Conservation (phyloP, 768 basidiomycete genomes). For the Hirschioporus abietinus region DNA sequence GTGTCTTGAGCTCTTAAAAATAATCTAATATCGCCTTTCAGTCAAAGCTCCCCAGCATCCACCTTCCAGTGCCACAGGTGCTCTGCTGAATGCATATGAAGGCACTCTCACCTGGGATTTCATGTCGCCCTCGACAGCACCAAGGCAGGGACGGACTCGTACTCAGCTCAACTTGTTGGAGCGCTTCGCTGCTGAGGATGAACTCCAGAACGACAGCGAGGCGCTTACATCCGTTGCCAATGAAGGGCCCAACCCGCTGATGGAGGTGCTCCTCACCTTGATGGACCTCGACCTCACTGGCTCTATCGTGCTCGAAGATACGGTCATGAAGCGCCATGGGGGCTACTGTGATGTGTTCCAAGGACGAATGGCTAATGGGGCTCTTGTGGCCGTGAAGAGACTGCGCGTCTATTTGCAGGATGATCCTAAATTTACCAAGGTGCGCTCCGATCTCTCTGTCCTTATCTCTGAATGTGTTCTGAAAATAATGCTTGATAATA, state of each 20-base stretch:
- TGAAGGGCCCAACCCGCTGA: background rate
- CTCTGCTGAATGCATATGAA: background rate
- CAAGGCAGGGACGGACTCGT: background rate
- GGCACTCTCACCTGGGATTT: background rate
- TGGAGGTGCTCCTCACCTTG: background rate
- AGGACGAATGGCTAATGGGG: background rate
- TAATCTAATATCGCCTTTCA: background rate
- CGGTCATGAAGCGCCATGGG: background rate
- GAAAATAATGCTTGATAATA: background rate
- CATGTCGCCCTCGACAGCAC: background rate
- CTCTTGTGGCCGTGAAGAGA: background rate
- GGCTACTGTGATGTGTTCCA: background rate
- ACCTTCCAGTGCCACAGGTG: background rate
- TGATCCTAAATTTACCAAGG: background rate
- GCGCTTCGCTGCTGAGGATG: background rate
- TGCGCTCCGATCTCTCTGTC: background rate
- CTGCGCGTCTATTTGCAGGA: background rate
- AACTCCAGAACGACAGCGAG: background rate
- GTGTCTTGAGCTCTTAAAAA: background rate
- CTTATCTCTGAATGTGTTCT: background rate
- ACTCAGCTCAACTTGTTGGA: background rate
- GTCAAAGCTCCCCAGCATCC: background rate
- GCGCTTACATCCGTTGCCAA: background rate
- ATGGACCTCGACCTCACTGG: background rate
- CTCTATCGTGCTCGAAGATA: background rate